Evolutionary conservation across 305 asterid species (phyloP).

Genomic region (Rubia tinctorum): DNA sequence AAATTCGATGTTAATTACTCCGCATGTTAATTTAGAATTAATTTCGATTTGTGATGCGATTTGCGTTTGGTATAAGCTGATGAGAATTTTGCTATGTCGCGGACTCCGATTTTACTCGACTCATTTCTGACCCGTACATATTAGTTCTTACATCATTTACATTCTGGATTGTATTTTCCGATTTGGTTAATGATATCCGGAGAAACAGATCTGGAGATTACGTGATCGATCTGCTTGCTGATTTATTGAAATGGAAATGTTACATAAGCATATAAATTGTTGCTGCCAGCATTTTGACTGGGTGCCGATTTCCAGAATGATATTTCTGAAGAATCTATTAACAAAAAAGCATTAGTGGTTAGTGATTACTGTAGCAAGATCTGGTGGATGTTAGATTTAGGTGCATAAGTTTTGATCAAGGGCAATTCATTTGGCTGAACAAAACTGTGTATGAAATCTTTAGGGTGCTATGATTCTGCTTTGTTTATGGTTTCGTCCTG

Average conservation of each 20-base stretch:
- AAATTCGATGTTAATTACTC: background rate
- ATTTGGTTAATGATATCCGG: background rate
- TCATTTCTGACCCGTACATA: background rate
- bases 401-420: background rate
- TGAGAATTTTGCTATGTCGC: background rate
- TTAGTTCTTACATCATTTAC: background rate
- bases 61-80: background rate
- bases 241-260: background rate
- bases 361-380: background rate
- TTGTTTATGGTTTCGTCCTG: background rate
- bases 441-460: background rate
- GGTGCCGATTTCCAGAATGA: background rate
- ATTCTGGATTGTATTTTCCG: background rate
- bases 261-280: background rate
- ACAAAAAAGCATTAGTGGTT: background rate
- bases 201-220: conserved; percentile 8
- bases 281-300: background rate
- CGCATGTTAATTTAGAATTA: background rate
- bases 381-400: background rate
- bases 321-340: background rate
- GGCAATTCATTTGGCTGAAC: background rate
- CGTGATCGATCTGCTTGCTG: background rate
- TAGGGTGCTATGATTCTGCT: background rate
- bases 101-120: background rate
- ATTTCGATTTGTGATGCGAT: background rate